Evolutionary conservation across 1,139 yeast genomes (phyloP), one percentile per base, ranked within the genome.

Genomic region (Hyphopichia fennica): DNA sequence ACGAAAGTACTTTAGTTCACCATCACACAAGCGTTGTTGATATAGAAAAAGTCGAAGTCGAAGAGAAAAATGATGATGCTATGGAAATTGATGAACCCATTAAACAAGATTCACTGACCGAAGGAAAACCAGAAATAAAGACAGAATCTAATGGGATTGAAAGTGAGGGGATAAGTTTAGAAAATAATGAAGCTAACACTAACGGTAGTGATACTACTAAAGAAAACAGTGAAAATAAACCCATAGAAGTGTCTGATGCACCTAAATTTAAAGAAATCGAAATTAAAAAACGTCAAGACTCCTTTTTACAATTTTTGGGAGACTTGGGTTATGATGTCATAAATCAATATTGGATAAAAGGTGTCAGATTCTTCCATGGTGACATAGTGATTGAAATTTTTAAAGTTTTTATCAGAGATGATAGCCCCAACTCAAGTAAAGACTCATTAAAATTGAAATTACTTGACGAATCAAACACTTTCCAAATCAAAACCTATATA

Each of bases 301-400:
- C 75, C 32, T 72, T 73, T 41, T 58, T 73, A 23, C 67, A 62
- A 39, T 79, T 83, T 45, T 58, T 90, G 46, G 77, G 72, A 36
- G 87, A 81, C 43, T 64, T 90, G 40, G 96, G 96, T 1, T 90
- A 88, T 64, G 77, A 73, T 42, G 76, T 77, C 29, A 79, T 81
- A 37, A 78, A 76, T 44, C 87, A 83, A 55, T 87, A 74, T 61
- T 80, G 87, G 82, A 60, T 72, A n/a, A 70, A 72, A 43, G 95
- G 95, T 1, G 65, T 75, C 18, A 67, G 86, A 40, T 82, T 84
- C 58, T 80, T 83, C 57, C 75, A 82, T 58, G 82, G 84, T 11
- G 82, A 81, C 49, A 67, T 83, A 2, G 80, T 78, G 39, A 79
- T 85, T 48, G 89, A 80, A 51, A 67, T 80, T 37, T 82, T 69